These are phyloP conservation scores for Fusarium sp. DNA, from an alignment of 2,329 filamentous ascomycete genomes.

Conservation along the genomic window DNA sequence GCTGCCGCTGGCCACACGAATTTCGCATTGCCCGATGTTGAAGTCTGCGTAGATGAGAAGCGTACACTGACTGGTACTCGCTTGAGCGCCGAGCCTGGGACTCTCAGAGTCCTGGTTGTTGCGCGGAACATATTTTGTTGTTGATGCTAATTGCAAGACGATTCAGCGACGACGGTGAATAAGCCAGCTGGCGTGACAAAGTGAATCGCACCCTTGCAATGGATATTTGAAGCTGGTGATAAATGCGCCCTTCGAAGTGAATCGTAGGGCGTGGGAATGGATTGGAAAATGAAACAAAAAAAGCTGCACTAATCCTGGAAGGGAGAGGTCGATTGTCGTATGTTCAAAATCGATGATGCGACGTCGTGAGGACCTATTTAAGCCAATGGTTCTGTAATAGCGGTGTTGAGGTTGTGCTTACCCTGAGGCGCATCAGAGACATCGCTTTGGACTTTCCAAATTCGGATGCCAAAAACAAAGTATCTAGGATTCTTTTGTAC, in stretches of 20 bases:
- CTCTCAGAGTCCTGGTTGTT: background rate
- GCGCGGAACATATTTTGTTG: slow-evolving; percentile 31
- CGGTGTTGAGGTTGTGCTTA: background rate
- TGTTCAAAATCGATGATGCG: background rate
- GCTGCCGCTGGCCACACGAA: slow-evolving; percentile 19
- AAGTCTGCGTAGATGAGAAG: slow-evolving; percentile 28
- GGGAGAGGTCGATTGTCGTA: background rate
- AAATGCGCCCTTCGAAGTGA: background rate
- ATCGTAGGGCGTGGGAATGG: too few relatives aligned
- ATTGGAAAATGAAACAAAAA: background rate
- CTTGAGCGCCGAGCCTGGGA: background rate
- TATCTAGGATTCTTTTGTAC: too few relatives aligned
- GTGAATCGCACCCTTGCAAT: background rate
- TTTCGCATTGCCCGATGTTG: background rate
- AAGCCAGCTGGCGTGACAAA: slow-evolving; percentile 12
- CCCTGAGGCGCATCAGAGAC: background rate
- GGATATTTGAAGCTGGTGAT: background rate
- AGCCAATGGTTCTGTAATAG: background rate
- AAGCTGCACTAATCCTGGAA: background rate
- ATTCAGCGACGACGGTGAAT: too few relatives aligned
- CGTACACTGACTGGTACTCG: slow-evolving; percentile 9
- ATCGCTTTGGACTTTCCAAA: background rate
- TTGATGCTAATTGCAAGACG: background rate
- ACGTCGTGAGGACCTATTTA: background rate
- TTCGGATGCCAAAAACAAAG: background rate